Conservation (phyloP, 2,329 filamentous ascomycete genomes). For the Penicillium sclerotigenum region DNA sequence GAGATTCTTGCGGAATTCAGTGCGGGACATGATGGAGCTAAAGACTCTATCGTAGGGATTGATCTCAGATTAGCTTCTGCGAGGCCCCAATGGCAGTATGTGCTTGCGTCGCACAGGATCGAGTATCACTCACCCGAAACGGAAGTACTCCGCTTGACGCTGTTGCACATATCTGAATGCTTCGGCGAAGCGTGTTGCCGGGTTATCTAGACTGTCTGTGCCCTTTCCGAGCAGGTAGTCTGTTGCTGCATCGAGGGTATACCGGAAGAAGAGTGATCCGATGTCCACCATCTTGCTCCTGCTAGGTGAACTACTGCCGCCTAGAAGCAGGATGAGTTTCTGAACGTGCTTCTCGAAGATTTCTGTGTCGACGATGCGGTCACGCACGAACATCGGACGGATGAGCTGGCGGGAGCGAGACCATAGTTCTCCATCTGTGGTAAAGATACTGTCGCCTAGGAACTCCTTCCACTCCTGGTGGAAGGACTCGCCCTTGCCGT, state of each 20-base stretch:
- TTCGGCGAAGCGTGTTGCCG: conserved; percentile 69
- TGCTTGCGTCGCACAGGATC: neutral
- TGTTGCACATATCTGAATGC: conserved; percentile 78
- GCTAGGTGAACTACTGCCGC: conserved; percentile 40
- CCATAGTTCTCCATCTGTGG: conserved; percentile 77
- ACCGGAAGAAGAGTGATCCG: conserved; percentile 74
- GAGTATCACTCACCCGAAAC: conserved; percentile 52
- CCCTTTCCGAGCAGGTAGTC: conserved; percentile 80
- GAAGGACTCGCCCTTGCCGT: conserved; percentile 73
- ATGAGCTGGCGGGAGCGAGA: conserved; percentile 79
- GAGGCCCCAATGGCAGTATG: neutral
- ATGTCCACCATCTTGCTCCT: conserved; percentile 60
- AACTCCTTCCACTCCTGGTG: conserved; percentile 74
- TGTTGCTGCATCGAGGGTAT: conserved; percentile 78
- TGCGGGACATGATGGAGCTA: conserved; percentile 60
- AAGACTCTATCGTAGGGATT: conserved; percentile 51
- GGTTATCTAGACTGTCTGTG: conserved; percentile 60
- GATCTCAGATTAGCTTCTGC: conserved; percentile 8
- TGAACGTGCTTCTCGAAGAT: conserved; percentile 79
- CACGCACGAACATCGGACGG: conserved; percentile 80
- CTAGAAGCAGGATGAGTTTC: conserved; percentile 66
- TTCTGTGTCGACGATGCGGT: conserved; percentile 77
- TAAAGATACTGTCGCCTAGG: conserved; percentile 79
- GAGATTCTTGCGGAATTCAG: conserved; percentile 61
- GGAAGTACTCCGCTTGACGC: conserved; percentile 65